These are phyloP conservation scores for Sungouiozyma intestinalis DNA, from an alignment of 805 yeast species.

Conservation along the genomic window DNA sequence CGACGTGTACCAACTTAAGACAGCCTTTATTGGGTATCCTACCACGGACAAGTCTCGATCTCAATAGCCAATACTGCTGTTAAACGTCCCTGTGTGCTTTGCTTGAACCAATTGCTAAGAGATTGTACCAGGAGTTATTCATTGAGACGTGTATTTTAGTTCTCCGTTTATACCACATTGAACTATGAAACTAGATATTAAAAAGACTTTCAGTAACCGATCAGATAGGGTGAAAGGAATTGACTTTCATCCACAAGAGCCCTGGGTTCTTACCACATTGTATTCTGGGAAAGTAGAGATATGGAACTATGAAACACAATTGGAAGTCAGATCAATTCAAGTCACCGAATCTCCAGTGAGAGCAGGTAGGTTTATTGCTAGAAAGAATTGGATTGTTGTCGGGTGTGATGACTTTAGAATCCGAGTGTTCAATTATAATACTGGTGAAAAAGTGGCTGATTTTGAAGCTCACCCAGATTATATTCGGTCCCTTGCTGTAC, in stretches of 20 bases:
- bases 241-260: conserved; percentile 96
- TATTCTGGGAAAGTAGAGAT: conserved; percentile 79
- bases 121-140: not conserved
- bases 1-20: not conserved
- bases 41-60: not conserved
- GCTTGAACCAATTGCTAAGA: not conserved
- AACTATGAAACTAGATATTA: conserved; percentile 23
- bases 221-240: conserved; percentile 96
- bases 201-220: conserved; percentile 61
- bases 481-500: conserved; percentile 86
- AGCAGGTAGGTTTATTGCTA: conserved; percentile 87
- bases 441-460: conserved; percentile 88
- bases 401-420: conserved; percentile 95
- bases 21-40: not conserved
- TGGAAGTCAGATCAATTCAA: conserved; percentile 79
- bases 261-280: conserved; percentile 89
- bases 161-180: not conserved
- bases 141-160: not conserved
- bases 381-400: conserved; percentile 94
- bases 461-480: conserved; percentile 98
- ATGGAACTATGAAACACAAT: conserved; percentile 81
- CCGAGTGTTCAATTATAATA: conserved; percentile 88
- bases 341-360: conserved; percentile 95
- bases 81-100: not conserved
- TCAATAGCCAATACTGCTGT: too few relatives aligned